Conservation (phyloP, 495 filamentous ascomycete species). For the Lophium mytilinum region DNA sequence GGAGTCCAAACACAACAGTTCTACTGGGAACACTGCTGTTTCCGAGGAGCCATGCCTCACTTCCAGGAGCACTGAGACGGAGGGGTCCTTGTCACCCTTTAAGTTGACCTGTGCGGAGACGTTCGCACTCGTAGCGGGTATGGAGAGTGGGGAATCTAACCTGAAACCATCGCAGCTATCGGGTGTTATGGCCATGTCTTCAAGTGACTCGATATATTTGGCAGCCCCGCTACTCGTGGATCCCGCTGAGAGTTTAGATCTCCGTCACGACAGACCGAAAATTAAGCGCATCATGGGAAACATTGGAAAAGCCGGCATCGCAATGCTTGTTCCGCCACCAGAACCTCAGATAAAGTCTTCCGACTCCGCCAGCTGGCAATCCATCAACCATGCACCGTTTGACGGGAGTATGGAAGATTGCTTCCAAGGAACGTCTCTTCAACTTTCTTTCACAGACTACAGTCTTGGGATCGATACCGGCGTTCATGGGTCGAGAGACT, state of each 20-base stretch:
- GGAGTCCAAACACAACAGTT: no score
- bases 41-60: no score
- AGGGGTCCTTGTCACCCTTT: no score
- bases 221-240: not conserved
- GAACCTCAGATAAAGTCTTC: not conserved
- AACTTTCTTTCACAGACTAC: slow-evolving; percentile 37
- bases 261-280: no score
- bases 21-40: no score
- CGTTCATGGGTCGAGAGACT: slow-evolving; percentile 18
- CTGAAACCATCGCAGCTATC: not conserved
- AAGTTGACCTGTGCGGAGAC: no score
- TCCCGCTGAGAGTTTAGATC: not conserved
- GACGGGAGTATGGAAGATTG: slow-evolving; percentile 10
- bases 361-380: not conserved
- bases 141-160: not conserved
- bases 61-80: no score
- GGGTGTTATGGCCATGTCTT: not conserved
- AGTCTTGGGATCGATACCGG: slow-evolving; percentile 22
- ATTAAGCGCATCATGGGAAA: slow-evolving; percentile 1
- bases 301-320: slow-evolving; percentile 5
- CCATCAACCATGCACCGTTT: not conserved
- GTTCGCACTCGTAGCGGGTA: not conserved
- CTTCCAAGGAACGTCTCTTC: slow-evolving; percentile 35
- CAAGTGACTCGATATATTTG: slow-evolving; percentile 4
- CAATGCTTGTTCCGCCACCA: not conserved